Evolutionary conservation across 2,329 filamentous ascomycete species (phyloP), one percentile per base, ranked within the genome.

Genomic region (Ophioceras dolichostomum): DNA sequence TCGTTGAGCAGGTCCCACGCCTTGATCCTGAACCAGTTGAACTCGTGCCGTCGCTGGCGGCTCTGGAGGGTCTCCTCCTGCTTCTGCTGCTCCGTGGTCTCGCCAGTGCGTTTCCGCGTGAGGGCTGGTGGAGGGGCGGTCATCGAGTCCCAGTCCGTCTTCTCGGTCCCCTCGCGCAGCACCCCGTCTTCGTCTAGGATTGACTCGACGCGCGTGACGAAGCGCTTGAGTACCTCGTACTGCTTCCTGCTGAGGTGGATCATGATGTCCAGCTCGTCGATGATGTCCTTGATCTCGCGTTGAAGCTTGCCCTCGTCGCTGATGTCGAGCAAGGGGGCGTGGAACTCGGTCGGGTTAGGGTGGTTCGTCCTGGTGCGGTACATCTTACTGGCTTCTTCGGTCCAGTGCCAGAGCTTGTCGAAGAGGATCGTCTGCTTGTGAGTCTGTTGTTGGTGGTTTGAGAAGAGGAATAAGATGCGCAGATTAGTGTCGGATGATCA

Each of bases 181-280:
- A 8, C 22, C 8, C 22, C 22, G 7, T 19, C 30, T 19, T 14
- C 14, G 16, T 32, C 30, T 10, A 32, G 13, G 9, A 32, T 32
- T 13, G 16, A 17, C 30, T 32, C 30, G 14, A 32, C 49, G 29
- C 8, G 12, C 22, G 7, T 26, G 22, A 47, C 45, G 37, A 54
- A 58, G 3, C 43, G 42, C 16, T 49, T 47, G 4, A 60, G 37
- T 0, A 58, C 49, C 4, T 57, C 50, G 2, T 41, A 32, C 28
- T 65, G 64, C n/a, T 55, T 51, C 5, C 50, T 51, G 4, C 52
- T 47, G 12, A 68, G 51, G 12, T 57, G 51, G 0, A 59, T 47
- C 51, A 69, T 65, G 36, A 68, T 68, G 8, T 61, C 58, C 0
- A 70, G 52, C 41, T 70, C 65, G 12, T 68, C 64, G 2, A 61